Conservation (phyloP, 768 basidiomycete genomes). For the Boletus coccyginus region DNA sequence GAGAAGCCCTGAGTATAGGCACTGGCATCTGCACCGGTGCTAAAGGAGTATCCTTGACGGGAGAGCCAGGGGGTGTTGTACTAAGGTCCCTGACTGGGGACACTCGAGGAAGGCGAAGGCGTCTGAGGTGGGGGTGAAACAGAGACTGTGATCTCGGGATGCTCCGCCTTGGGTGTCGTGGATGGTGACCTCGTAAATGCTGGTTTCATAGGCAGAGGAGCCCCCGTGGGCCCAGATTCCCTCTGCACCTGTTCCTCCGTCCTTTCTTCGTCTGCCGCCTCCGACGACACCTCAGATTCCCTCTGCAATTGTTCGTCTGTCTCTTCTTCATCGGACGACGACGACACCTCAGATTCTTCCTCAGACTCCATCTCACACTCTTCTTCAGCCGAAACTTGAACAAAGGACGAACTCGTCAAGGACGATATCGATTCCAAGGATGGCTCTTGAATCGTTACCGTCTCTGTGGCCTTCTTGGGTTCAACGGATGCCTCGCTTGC, state of each 20-base stretch:
- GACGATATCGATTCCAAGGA: conserved; percentile 41
- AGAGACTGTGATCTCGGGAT: conserved; percentile 38
- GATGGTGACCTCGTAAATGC: conserved; percentile 51
- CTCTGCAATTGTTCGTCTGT: conserved; percentile 14
- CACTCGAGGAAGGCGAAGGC: conserved; percentile 20
- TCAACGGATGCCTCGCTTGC: neutral
- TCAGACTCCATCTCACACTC: conserved; percentile 14
- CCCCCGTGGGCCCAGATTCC: conserved; percentile 24
- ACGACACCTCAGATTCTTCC: conserved; percentile 10
- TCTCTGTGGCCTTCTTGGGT: conserved; percentile 6
- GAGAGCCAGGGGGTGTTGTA: conserved; percentile 68
- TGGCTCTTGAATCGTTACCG: conserved; percentile 4
- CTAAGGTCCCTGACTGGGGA: conserved; percentile 41
- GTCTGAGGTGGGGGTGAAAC: conserved; percentile 32
- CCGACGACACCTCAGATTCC: conserved; percentile 4
- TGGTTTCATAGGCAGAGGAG: conserved; percentile 30
- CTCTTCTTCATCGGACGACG: conserved; percentile 11
- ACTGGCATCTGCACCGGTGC: conserved; percentile 10
- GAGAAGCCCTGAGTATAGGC: conserved; percentile 16
- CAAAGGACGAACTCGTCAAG: conserved; percentile 43
- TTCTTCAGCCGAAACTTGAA: conserved; percentile 38
- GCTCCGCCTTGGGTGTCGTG: conserved; percentile 55
- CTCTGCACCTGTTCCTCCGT: conserved; percentile 15
- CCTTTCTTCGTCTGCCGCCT: conserved; percentile 19
- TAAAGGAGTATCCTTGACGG: conserved; percentile 40